Conservation (phyloP, 2,329 filamentous ascomycete genomes). For the Orbilia brochopaga region DNA sequence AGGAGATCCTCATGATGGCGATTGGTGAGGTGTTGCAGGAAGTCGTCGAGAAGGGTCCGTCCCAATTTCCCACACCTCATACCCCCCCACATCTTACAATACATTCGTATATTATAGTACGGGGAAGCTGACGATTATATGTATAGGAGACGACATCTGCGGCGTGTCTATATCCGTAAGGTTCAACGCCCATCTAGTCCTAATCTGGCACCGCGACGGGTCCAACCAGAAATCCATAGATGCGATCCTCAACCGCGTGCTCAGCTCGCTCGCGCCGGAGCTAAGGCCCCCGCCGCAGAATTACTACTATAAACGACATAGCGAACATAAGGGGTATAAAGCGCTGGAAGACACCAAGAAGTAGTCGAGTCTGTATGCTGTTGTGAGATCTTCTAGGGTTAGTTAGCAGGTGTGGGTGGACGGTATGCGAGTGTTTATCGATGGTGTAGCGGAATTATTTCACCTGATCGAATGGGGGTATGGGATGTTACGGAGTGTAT, state of each 20-base stretch:
- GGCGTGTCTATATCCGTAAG: constrained; percentile 85
- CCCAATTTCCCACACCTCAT: background rate
- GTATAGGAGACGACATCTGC: constrained; percentile 79
- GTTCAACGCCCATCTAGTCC: constrained; percentile 86
- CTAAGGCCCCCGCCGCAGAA: constrained; percentile 70
- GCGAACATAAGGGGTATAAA: constrained; percentile 83
- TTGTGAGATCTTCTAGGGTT: too few species aligned
- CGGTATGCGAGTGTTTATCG: too few species aligned
- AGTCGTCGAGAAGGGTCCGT: constrained; percentile 72
- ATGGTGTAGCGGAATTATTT: too few species aligned
- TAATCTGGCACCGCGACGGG: constrained; percentile 90
- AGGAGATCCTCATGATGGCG: constrained; percentile 77
- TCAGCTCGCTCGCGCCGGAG: constrained; percentile 75
- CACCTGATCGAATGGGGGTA: too few species aligned
- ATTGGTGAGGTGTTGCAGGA: constrained; percentile 81
- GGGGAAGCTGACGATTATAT: constrained; percentile 8
- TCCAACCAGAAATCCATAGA: constrained; percentile 80
- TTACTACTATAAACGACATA: constrained; percentile 82
- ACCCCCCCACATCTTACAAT: background rate
- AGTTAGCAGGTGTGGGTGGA: too few species aligned
- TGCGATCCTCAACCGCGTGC: constrained; percentile 72
- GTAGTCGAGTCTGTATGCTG: too few species aligned
- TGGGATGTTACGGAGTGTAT: too few species aligned
- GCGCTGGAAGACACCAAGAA: constrained; percentile 53
- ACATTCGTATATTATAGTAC: too few species aligned